These are phyloP conservation scores for Dryadomyces quercus-mongolicae DNA, from an alignment of 2,329 filamentous ascomycete species.

Conservation along the genomic window DNA sequence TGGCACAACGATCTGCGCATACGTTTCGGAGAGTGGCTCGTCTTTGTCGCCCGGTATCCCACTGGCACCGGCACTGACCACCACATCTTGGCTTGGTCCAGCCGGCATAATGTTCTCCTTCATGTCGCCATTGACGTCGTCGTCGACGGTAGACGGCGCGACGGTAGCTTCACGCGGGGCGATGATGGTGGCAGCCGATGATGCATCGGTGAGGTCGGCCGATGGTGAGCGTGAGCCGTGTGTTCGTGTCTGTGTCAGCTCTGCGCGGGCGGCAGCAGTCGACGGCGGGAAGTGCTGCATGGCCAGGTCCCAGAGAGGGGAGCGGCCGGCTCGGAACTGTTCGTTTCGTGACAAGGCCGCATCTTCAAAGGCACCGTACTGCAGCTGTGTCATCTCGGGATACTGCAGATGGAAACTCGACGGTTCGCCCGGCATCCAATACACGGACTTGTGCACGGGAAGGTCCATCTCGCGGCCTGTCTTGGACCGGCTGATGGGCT, in stretches of 20 bases:
- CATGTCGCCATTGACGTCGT: not conserved
- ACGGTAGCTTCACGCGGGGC: not conserved
- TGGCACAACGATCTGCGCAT: constrained; percentile 6
- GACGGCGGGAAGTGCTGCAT: constrained; percentile 45
- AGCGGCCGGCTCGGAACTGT: constrained; percentile 38
- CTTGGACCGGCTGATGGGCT: constrained; percentile 33
- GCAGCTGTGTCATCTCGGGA: constrained; percentile 50
- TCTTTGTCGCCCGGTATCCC: not conserved
- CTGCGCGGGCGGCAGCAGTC: not conserved
- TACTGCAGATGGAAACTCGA: constrained; percentile 49
- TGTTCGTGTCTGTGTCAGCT: not conserved
- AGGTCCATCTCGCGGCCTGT: constrained; percentile 46
- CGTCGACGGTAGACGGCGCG: not conserved
- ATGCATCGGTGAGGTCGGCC: constrained; percentile 1
- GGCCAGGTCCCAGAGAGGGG: constrained; percentile 41
- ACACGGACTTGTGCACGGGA: constrained; percentile 42
- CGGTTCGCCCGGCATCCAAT: constrained; percentile 42
- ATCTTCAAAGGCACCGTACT: constrained; percentile 41
- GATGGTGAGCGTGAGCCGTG: constrained; percentile 5
- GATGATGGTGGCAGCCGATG: constrained; percentile 1
- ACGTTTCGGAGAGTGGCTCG: not conserved
- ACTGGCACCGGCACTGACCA: too few species aligned
- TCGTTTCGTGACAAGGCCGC: constrained; percentile 38
- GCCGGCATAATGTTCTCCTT: constrained; percentile 8
- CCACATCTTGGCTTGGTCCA: not conserved